Base-by-base conservation (phyloP, 2,329 filamentous ascomycete species). In the Diplodia scrobiculata region DNA sequence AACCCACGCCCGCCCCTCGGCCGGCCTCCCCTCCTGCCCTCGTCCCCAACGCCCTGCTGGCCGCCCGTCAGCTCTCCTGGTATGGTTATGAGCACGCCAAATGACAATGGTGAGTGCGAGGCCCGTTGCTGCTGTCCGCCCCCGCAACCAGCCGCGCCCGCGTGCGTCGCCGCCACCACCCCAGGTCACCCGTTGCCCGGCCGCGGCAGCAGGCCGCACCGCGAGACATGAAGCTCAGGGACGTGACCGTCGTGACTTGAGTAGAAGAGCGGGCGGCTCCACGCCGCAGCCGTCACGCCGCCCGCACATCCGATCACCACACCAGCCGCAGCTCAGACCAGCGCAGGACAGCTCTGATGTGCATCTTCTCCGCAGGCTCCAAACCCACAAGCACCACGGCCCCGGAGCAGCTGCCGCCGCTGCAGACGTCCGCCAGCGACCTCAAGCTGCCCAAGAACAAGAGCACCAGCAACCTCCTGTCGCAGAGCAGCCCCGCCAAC, bases 401-500 rank as follows among this genome's bases (percentile, higher is more conserved):
- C 58, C 7, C 65, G 36, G 47, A 51, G 52, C 64, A 54, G 53
- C 38, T 45, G 27, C 27, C 53, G 38, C 27, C 53, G 64, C 34
- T 54, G 19, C 45, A 60, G n/a, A 36, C 50, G 25, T 29, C 66
- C 51, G 19, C 27, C 69, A 72, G 72, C 69, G 71, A 77, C 72
- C 72, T 73, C 67, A 71, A 72, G 69, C 73, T 84, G 63, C 77
- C 78, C 36, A 83, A 82, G 77, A 82, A 80, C 72, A 79, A 79
- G 73, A 82, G 80, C 73, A 80, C 80, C 63, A 79, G 79, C 66
- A 84, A 80, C 69, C 77, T 84, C 70, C 78, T 80, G 45, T 69
- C 75, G 50, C 75, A 75, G 47, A 67, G 68, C 67, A 66, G 71
- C 62, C 66, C 54, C 73, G 51, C 68, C 19, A 52, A 70, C 60